phyloP scores from a whole-genome alignment of 495 filamentous ascomycete genomes.

The Aspergillus sclerotiicarbonarius region DNA sequence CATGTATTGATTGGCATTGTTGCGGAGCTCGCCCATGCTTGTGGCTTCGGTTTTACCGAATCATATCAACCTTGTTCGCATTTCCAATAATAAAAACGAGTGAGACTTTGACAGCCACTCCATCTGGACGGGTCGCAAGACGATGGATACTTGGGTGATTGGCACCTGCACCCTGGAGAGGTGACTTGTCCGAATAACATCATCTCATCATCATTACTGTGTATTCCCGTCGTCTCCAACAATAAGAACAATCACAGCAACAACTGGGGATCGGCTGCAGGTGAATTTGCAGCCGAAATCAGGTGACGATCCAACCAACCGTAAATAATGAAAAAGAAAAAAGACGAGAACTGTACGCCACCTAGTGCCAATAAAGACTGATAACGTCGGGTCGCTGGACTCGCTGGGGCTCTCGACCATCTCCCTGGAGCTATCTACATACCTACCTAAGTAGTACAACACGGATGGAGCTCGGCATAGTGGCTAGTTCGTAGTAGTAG shows the following conservation, averaged over 20 bases:
- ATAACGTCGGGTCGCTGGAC: not conserved
- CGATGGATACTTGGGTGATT: not conserved
- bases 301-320: not conserved
- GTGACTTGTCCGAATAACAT: conserved; percentile 8
- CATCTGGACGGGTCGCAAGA: not conserved
- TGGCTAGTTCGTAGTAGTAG: too few species aligned
- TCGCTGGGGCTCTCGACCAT: not conserved
- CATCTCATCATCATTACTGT: conserved; percentile 1
- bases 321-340: not conserved
- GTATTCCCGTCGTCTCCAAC: not conserved
- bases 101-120: not conserved
- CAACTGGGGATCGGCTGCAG: not conserved
- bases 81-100: not conserved
- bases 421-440: not conserved
- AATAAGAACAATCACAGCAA: not conserved
- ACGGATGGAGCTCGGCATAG: not conserved
- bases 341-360: not conserved
- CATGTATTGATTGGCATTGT: conserved; percentile 10
- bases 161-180: not conserved
- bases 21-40: conserved; percentile 9
- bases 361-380: not conserved
- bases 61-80: not conserved
- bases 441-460: not conserved
- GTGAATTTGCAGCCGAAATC: not conserved
- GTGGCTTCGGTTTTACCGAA: not conserved